Base-by-base conservation (phyloP, 2,329 filamentous ascomycete genomes). In the Scedosporium boydii region DNA sequence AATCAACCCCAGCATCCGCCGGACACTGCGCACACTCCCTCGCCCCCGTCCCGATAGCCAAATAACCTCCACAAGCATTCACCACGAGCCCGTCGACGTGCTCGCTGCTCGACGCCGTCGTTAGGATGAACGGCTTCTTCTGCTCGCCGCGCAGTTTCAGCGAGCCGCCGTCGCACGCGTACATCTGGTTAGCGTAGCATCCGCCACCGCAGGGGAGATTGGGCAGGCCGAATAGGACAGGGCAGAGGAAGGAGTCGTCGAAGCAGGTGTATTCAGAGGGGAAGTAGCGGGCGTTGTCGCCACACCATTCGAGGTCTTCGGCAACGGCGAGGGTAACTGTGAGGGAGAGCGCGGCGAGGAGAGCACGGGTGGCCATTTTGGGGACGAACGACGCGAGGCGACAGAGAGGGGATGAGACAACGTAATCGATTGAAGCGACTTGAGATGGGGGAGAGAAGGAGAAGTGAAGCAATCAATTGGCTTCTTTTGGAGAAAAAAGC, bases 191-290 rank as follows among this genome's bases (percentile, higher is more conserved):
- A n/a, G 51, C 46, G 58, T 60, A 63, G 38, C 62, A 63, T 12
- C 41, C 62, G 9, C 57, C 58, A 27, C 34, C 34, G 34, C 62
- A 63, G 7, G 62, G 58, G 6, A 46, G 51, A 12, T 34, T 63
- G 26, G 62, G 58, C 7, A 60, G 34, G 18, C 62, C 62, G 62
- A 60, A 60, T 21, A 21, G 7, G 12, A 60, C 57, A 21, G 62
- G 62, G 58, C 62, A 63, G 16, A 63, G 29, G 21, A 41, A 56
- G 18, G 27, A 29, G 57, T 58, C 48, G 53, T 60, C 58, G 51
- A 60, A 63, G 58, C 62, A 63, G 46, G 62, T 58, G 62, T 63
- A 63, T 48, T 63, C 62, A 6, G 27, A 41, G 6, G 62, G 62
- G 41, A 44, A 63, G 58, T 63, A 63, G 23, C 38, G 58, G 12